Conservation (phyloP, 495 filamentous ascomycete genomes). For the Aspergillus olivimuriae region DNA sequence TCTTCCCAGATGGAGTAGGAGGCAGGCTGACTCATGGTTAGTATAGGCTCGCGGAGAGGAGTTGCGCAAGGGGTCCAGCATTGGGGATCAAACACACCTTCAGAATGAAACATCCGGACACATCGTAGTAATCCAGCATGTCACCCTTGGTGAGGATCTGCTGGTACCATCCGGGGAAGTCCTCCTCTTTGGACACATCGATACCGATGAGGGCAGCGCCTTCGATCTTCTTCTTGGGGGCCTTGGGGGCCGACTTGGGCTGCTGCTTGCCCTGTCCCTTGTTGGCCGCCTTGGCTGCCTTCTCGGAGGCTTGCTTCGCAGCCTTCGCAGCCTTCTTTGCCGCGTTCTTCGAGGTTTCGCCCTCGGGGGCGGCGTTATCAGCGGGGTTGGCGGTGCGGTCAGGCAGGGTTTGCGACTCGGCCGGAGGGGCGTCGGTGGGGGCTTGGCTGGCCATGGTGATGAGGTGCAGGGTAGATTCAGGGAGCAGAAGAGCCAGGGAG, state of each 20-base stretch:
- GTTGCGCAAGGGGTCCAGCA: background rate
- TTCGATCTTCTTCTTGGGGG: constrained; percentile 47
- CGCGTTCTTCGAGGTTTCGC: constrained; percentile 61
- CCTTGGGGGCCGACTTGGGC: constrained; percentile 31
- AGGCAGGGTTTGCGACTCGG: constrained; percentile 32
- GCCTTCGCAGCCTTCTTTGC: constrained; percentile 61
- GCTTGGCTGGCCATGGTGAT: constrained; percentile 36
- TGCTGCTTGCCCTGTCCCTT: constrained; percentile 44
- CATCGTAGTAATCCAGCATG: constrained; percentile 90
- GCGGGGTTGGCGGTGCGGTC: constrained; percentile 39
- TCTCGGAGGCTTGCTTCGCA: constrained; percentile 59
- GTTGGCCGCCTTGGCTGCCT: constrained; percentile 60
- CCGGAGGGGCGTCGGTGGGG: constrained; percentile 22
- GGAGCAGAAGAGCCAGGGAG: constrained; percentile 11
- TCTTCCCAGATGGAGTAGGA: constrained; percentile 90
- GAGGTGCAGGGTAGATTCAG: constrained; percentile 14
- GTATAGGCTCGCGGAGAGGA: constrained; percentile 8
- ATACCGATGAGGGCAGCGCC: constrained; percentile 75
- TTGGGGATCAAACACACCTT: constrained; percentile 40
- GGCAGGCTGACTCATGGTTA: constrained; percentile 43
- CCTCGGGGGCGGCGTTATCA: constrained; percentile 28
- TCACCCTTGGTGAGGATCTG: constrained; percentile 92
- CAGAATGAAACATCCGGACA: constrained; percentile 92
- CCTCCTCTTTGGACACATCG: constrained; percentile 71
- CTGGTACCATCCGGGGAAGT: constrained; percentile 92